Evolutionary conservation across 441 rosid genomes (phyloP), one percentile per base, ranked within the genome.

Genomic region (Erodium chrysanthum): DNA sequence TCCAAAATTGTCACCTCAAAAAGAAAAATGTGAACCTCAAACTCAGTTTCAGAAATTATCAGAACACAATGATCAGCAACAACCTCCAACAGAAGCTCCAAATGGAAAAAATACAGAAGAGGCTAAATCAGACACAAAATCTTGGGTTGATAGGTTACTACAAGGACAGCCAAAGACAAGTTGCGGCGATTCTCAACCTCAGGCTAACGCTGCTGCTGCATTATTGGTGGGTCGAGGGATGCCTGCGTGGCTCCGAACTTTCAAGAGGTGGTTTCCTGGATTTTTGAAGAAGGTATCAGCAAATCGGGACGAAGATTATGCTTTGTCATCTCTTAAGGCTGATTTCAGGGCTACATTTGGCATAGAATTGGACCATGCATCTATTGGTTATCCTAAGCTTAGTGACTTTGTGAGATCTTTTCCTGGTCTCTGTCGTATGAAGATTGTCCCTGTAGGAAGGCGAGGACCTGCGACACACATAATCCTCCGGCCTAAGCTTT

Each of bases 301-400:
- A 66, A 70, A 22, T 69, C 66, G 70, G 58, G 85, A 69, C 61
- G 81, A 48, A 59, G 81, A 74, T 67, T 91, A 89, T 80, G 88
- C 97, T 68, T 87, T 91, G 15, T 89, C 97, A 52, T 91, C 96
- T 59, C 83, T 89, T 64, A 91, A 91, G 82, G 79, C 84, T 23
- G 97, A 91, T 78, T 91, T 89, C 81, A 85, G 82, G 67, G 72
- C 81, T 74, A 71, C 74, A 42, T 91, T 78, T 76, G 85, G 85
- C 69, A 74, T 81, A 54, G 92, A 89, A 27, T 60, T 91, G 65
- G 89, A 89, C 67, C 97, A 91, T 66, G 75, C 78, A 70, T 84
- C 94, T 76, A 82, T 91, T 46, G 97, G 96, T 56, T 89, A 77
- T 83, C 17, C 67, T 46, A 91, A 91, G 78, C 94, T 91, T 68